Conservation (phyloP, 169 alveolate species). For the Cryptosporidium sp. region DNA sequence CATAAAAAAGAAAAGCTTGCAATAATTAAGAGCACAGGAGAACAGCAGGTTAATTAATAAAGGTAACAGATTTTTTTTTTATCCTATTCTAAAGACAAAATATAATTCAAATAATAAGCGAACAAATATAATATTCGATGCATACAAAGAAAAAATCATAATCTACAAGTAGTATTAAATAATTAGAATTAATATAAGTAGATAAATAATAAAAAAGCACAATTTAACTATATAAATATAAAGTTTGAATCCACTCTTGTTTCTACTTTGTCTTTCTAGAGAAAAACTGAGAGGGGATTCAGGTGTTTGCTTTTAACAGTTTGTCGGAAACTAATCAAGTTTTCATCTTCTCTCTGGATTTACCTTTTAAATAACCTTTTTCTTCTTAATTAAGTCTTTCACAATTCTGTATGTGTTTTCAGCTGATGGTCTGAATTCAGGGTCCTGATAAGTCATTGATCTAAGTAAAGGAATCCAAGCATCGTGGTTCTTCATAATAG, state of each 20-base stretch:
- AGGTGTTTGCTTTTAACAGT: background rate
- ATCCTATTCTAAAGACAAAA: too few relatives aligned
- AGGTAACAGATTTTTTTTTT: too few relatives aligned
- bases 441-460: slow-evolving; percentile 87
- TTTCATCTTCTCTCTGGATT: background rate
- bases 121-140: background rate
- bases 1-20: background rate
- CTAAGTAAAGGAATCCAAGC: slow-evolving; percentile 87
- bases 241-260: background rate
- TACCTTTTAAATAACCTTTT: background rate
- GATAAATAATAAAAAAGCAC: background rate
- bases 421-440: slow-evolving; percentile 89
- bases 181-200: background rate
- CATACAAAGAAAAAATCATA: background rate
- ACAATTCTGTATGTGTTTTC: slow-evolving; percentile 73
- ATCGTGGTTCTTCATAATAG: slow-evolving; percentile 80
- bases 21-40: background rate
- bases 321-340: background rate
- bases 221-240: slow-evolving; percentile 6
- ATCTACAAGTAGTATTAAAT: background rate
- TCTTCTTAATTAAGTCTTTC: slow-evolving; percentile 64
- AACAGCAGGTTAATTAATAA: too few relatives aligned
- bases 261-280: background rate
- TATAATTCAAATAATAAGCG: background rate
- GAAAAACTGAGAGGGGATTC: background rate